These are phyloP conservation scores for sorghum (Sorghum bicolor) DNA, from an alignment of 176 grass and related monocot species.

Conservation along the genomic window DNA sequence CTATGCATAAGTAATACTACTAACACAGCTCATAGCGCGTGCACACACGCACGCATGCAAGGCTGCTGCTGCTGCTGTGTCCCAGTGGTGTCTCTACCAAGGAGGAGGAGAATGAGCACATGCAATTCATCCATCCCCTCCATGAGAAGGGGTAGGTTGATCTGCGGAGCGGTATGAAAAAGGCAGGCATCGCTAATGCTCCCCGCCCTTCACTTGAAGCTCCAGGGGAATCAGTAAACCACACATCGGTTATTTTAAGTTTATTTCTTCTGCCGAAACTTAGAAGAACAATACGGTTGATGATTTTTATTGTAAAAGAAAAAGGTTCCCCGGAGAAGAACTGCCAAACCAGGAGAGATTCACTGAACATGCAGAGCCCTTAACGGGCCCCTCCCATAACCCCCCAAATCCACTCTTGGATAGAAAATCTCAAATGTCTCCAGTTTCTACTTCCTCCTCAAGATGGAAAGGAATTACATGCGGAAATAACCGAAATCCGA, in stretches of 20 bases:
- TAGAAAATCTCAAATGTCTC: not conserved
- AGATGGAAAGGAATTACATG: not conserved
- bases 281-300: not conserved
- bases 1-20: not conserved
- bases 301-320: not conserved
- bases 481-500: not conserved
- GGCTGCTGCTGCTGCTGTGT: constrained; percentile 28
- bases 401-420: not conserved
- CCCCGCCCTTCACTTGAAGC: constrained; percentile 54
- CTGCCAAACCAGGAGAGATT: not conserved
- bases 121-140: constrained; percentile 8
- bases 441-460: not conserved
- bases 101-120: constrained; percentile 14
- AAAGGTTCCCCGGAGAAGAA: not conserved
- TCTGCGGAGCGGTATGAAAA: constrained; percentile 58
- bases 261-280: not conserved
- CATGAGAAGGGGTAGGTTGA: not conserved
- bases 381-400: not conserved
- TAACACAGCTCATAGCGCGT: no score
- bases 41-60: no score
- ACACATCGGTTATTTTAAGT: not conserved
- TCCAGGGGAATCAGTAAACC: constrained; percentile 7
- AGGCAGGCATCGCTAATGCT: constrained; percentile 40
- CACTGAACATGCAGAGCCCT: not conserved
- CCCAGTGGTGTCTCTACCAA: constrained; percentile 29